Evolutionary conservation across 2,329 filamentous ascomycete species (phyloP), one percentile per base, ranked within the genome.

Genomic region (Penicillium fuscoglaucum): DNA sequence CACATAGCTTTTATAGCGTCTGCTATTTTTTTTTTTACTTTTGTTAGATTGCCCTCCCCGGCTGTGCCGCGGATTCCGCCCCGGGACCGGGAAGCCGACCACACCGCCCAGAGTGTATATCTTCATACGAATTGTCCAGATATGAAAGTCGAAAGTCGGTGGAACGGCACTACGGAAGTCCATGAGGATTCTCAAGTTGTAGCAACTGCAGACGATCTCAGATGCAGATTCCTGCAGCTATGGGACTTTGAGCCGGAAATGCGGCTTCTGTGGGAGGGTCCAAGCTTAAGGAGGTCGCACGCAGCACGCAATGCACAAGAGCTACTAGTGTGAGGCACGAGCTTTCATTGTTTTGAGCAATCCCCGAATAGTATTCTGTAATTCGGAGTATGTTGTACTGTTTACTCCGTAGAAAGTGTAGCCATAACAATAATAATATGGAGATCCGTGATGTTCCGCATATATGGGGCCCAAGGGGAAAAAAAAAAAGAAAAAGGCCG

Each of bases 311-410:
- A 53, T 53, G 51, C 51, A 53, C 6, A 10, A 45, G 43, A 53
- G 51, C 40, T 53, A 44, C 51, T 53, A 53, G 51, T 53, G 51
- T 33, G 50, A 33, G 21, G 40, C 50, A 52, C 50, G 50, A 52
- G 50, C 50, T 52, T 52, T 46, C n/a, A 21, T 50, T 50, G 37
- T 44, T 52, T 26, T 44, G 28, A 33, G 15, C 24, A 52, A 46
- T 19, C 17, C 35, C 50, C 7, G 15, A 19, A 45, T 33, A 26
- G 37, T 19, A n/a, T 9, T 35, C 17, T 33, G 12, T 15, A 33
- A 33, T 33, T 2, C 17, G 8, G 35, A 39, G 8, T n/a, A 39
- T 39, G 35, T 39, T n/a, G 15, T 39, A 4, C 31, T 15, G 31
- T 33, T 33, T 33, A 33, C 35, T 39, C n/a, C 1, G 17, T 8